Conservation (phyloP, 768 basidiomycete genomes). For the Kwoniella bestiolae region DNA sequence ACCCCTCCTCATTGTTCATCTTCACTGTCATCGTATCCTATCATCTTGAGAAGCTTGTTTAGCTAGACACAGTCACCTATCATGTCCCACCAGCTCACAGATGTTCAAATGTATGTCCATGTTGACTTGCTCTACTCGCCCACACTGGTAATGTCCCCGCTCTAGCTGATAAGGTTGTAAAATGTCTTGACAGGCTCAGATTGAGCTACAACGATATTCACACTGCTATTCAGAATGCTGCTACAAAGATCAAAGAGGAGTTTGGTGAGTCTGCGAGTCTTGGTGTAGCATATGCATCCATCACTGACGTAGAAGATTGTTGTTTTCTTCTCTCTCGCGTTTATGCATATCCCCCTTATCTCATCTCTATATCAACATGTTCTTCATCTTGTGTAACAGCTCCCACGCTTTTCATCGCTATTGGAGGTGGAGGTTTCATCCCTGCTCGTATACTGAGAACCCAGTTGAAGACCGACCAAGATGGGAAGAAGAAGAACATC, state of each 20-base stretch:
- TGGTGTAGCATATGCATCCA: not conserved
- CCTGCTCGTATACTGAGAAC: conserved; percentile 86
- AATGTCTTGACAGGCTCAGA: conserved; percentile 52
- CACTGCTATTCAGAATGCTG: conserved; percentile 72
- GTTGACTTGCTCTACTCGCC: not conserved
- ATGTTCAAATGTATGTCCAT: conserved; percentile 8
- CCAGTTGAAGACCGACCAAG: conserved; percentile 16
- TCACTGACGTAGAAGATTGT: too few relatives aligned
- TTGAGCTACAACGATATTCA: conserved; percentile 92
- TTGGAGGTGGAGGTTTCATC: conserved; percentile 76
- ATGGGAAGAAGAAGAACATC: conserved; percentile 68
- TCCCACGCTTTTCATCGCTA: conserved; percentile 53
- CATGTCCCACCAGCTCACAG: conserved; percentile 16
- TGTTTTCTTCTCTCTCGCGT: not conserved
- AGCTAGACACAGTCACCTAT: not conserved
- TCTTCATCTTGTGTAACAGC: conserved; percentile 22
- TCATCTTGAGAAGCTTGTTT: too few relatives aligned
- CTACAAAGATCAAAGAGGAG: conserved; percentile 69
- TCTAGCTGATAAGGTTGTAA: not conserved
- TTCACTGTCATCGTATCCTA: not conserved
- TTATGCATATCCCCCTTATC: not conserved
- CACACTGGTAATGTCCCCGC: not conserved
- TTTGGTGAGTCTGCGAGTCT: conserved; percentile 62
- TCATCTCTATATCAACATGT: too few relatives aligned
- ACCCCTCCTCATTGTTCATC: not conserved